These are phyloP conservation scores for Aphanomyces invadans DNA, from an alignment of 352 stramenopile genomes.

Conservation along the genomic window DNA sequence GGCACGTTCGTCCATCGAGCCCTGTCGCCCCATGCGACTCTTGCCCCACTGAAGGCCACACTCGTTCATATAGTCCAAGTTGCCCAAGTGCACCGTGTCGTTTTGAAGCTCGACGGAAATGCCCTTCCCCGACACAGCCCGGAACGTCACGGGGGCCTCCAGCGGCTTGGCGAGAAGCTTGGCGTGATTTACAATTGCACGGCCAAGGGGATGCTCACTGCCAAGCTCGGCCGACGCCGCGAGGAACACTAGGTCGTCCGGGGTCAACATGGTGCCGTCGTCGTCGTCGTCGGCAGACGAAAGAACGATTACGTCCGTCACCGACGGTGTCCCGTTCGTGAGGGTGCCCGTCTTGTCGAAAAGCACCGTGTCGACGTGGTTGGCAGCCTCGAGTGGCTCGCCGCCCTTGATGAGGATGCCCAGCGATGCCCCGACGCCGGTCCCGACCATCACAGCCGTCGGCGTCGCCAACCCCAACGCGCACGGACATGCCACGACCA, in stretches of 20 bases:
- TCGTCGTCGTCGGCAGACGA: background rate
- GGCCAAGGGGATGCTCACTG: constrained; percentile 93
- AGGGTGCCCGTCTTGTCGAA: constrained; percentile 99
- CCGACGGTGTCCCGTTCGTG: constrained; percentile 85
- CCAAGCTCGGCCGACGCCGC: constrained; percentile 87
- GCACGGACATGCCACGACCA: constrained; percentile 99
- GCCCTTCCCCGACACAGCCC: constrained; percentile 81
- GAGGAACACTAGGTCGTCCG: constrained; percentile 21
- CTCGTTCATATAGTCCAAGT: constrained; percentile 18
- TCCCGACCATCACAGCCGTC: constrained; percentile 98
- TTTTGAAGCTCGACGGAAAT: constrained; percentile 39
- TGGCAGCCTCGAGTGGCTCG: constrained; percentile 84
- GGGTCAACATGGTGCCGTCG: constrained; percentile 17
- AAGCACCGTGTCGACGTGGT: constrained; percentile 92
- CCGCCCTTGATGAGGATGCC: constrained; percentile 99
- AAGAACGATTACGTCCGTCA: constrained; percentile 74
- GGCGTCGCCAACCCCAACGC: constrained; percentile 97
- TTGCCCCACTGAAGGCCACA: background rate
- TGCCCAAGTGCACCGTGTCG: constrained; percentile 26
- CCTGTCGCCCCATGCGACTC: too few species aligned
- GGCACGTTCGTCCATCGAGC: background rate
- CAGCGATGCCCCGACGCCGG: constrained; percentile 92
- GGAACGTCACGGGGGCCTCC: constrained; percentile 70
- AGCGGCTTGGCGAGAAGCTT: constrained; percentile 71
- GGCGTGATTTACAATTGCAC: constrained; percentile 88